Conservation (phyloP, 495 filamentous ascomycete genomes). For the Annulohypoxylon maeteangense region DNA sequence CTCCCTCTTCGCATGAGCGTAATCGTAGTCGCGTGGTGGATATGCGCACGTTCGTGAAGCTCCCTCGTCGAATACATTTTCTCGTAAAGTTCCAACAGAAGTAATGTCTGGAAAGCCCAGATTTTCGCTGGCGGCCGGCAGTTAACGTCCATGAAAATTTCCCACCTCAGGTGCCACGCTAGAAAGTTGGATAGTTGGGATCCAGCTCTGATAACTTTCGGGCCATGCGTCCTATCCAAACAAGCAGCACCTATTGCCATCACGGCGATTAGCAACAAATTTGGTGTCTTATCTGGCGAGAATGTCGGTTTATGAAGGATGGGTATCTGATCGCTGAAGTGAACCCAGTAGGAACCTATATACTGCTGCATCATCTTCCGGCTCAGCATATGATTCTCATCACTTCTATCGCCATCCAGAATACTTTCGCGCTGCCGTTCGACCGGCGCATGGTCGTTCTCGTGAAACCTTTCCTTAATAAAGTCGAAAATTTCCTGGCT, state of each 20-base stretch:
- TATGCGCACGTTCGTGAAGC: conserved; percentile 94
- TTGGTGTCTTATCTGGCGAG: conserved; percentile 83
- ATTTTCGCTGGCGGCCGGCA: conserved; percentile 94
- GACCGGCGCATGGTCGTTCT: conserved; percentile 78
- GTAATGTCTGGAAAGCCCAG: conserved; percentile 95
- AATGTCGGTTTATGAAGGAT: conserved; percentile 96
- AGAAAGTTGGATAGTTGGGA: conserved; percentile 86
- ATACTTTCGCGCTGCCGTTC: conserved; percentile 80
- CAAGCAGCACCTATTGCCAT: conserved; percentile 94
- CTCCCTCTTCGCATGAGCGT: conserved; percentile 94
- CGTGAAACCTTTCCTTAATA: conserved; percentile 84
- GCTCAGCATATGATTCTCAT: conserved; percentile 81
- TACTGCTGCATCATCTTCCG: conserved; percentile 95
- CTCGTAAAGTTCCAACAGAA: conserved; percentile 93
- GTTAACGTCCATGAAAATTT: conserved; percentile 89
- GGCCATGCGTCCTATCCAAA: conserved; percentile 81
- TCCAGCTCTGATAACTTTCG: conserved; percentile 74
- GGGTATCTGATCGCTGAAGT: conserved; percentile 94
- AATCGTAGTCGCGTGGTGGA: conserved; percentile 95
- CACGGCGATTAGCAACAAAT: conserved; percentile 87
- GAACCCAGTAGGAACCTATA: conserved; percentile 91
- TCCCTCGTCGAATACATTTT: conserved; percentile 94
- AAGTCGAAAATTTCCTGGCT: conserved; percentile 84
- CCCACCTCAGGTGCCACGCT: conserved; percentile 91
- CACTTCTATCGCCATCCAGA: conserved; percentile 78